Conservation (phyloP, 306 rosid species). For the Trichosanthes cucumerina region DNA sequence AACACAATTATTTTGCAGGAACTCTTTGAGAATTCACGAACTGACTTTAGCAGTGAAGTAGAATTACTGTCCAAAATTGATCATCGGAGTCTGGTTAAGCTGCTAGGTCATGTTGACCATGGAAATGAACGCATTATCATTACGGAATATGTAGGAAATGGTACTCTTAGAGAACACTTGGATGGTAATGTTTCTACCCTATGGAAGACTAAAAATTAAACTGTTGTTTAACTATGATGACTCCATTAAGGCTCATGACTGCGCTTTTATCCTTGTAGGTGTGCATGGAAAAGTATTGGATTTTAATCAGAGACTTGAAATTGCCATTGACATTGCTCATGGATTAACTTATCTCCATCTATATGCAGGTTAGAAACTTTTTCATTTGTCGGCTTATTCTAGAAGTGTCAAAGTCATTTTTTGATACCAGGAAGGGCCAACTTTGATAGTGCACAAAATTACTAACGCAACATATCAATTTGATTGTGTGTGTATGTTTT, state of each 20-base stretch:
- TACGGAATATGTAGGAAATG: conserved; percentile 79
- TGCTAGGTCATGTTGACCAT: conserved; percentile 69
- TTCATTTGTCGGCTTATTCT: not conserved
- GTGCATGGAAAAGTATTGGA: conserved; percentile 62
- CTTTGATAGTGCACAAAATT: not conserved
- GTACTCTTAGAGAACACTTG: conserved; percentile 89
- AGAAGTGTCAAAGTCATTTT: not conserved
- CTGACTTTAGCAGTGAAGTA: conserved; percentile 83
- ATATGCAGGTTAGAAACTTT: conserved; percentile 60
- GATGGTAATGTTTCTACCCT: conserved; percentile 54
- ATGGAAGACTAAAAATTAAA: not conserved
- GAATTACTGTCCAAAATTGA: conserved; percentile 89
- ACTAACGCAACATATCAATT: not conserved
- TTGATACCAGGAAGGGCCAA: not conserved
- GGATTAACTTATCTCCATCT: conserved; percentile 84
- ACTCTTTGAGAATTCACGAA: conserved; percentile 55
- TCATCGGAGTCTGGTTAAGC: conserved; percentile 89
- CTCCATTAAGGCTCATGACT: conserved; percentile 10
- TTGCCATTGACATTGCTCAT: conserved; percentile 96
- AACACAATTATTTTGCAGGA: conserved; percentile 40
- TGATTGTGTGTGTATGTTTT: not conserved
- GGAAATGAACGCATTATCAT: conserved; percentile 84
- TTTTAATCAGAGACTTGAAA: conserved; percentile 93
- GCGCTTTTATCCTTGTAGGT: conserved; percentile 40
- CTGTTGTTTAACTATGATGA: conserved; percentile 2